Evolutionary conservation across 345 rosid genomes (phyloP), one percentile per base, ranked within the genome.

Genomic region (Linum trigynum): DNA sequence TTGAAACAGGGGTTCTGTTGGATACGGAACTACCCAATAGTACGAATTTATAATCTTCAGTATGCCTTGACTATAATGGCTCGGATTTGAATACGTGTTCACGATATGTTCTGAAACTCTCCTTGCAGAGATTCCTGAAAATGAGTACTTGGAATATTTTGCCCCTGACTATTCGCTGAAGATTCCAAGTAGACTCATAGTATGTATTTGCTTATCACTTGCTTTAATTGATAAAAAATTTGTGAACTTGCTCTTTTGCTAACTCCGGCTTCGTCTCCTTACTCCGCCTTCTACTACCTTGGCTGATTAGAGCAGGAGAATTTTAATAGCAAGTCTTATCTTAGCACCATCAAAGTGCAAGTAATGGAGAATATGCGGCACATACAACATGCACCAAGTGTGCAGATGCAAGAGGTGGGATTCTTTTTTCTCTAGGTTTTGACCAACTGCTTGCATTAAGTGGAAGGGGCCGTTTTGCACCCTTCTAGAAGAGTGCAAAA

Each of bases 301-400:
- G 51, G 8, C 72, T 71, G 71, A 68, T 77, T 58, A 17, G 23
- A 67, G 75, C 92, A 90, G 97, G 99, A 94, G 76, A 94, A 94
- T 66, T 77, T 80, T 17, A 94, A 94, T 70, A 86, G 92, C 70
- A 94, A 88, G 75, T 85, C 95, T 64, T 94, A 90, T 73, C 80
- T 94, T 38, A 83, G 88, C 68, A 73, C 97, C 1, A 88, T 94
- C 63, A 94, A 90, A 77, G 76, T 77, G 66, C 97, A 94, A 81
- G 92, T 94, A 64, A 64, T 94, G 74, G 99, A 94, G 76, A 91
- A 88, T 76, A 84, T 94, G 48, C 87, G 96, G 4, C 68, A 74
- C 80, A 90, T 94, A 66, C 99, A 90, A 62, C 99, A 94, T 67
- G 97, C 99, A 58, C 97, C 99, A 0, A 79, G 95, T 69, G 96